Percentiles rank a stretch among this genome's conserved stretches.
These are phyloP conservation scores for Sphaerulina musiva DNA, from an alignment of 2,329 filamentous ascomycete species.

Conservation along the genomic window DNA sequence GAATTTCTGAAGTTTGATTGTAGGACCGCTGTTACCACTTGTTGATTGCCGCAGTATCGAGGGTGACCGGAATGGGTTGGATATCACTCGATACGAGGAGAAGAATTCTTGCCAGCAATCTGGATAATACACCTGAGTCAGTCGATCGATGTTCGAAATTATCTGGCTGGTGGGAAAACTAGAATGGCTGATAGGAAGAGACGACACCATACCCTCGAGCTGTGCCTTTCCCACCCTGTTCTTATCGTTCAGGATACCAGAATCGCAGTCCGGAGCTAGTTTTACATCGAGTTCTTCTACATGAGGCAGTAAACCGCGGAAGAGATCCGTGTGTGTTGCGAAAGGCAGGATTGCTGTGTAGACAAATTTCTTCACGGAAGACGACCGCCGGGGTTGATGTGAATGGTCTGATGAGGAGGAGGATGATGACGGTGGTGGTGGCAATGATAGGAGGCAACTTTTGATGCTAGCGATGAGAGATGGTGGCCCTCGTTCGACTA, in stretches of 20 bases:
- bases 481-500: slow-evolving; percentile 50
- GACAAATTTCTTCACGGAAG: slow-evolving; percentile 17
- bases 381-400: neutral
- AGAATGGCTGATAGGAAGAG: neutral
- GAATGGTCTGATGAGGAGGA: neutral
- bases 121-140: neutral
- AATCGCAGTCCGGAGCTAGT: slow-evolving; percentile 39
- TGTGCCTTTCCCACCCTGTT: slow-evolving; percentile 39
- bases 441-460: slow-evolving; percentile 14
- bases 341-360: slow-evolving; percentile 35
- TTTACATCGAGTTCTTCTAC: slow-evolving; percentile 34
- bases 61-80: slow-evolving; percentile 12
- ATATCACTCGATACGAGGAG: slow-evolving; percentile 21
- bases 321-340: slow-evolving; percentile 24
- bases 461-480: slow-evolving; percentile 29
- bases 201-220: slow-evolving; percentile 18
- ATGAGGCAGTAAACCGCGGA: slow-evolving; percentile 22
- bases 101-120: slow-evolving; percentile 33
- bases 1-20: slow-evolving; percentile 20
- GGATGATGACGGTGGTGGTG: neutral
- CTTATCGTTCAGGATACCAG: slow-evolving; percentile 35
- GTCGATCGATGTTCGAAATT: neutral
- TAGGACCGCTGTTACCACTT: slow-evolving; percentile 7
- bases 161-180: too few relatives aligned
- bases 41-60: slow-evolving; percentile 4